Evolutionary conservation across 2,329 filamentous ascomycete species (phyloP), one percentile per base, ranked within the genome.

Genomic region (Pseudocercospora macadamiae): DNA sequence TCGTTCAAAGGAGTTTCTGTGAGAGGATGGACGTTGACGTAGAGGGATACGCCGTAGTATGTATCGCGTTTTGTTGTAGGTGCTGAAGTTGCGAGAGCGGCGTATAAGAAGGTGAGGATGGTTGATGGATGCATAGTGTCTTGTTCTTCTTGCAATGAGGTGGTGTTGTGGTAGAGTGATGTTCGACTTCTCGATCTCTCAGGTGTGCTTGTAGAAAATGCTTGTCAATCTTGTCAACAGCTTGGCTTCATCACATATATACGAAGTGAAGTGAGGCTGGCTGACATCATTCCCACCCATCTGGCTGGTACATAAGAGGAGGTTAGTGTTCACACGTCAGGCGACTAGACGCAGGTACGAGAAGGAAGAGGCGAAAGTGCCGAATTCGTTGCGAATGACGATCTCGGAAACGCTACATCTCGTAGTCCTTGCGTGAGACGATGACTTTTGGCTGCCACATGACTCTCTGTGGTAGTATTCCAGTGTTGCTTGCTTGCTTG

Each of bases 1-100:
- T 59, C 54, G 51, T 54, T 45, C 25, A 53, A 36, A 3, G 58
- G 47, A 4, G 55, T 32, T 19, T 59, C 37, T 26, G 30, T 36
- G 30, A 36, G 21, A 18, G 28, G 8, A 2, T 54, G 23, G 23
- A 57, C 51, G 37, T 60, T 51, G 54, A 61, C 30, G 19, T 49
- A 18, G 53, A 65, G 37, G 21, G 45, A 52, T 49, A 66, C 34
- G 32, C 61, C 61, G 54, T 65, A 57, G 52, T 66, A 65, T 3
- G 21, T 54, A 9, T 45, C 48, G n/a, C n/a, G 49, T 28, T 34
- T 51, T 34, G 48, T 21, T 26, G 55, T n/a, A n/a, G n/a, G 55
- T 16, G 48, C 49, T 2, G 49, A 32, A 14, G 55, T 10, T 30
- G 55, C 39, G 23, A 58, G 49, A 18, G 49, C 30, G 36, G 55